Percentiles rank a stretch among this genome's conserved stretches.
Evolutionary conservation across 257 asterid species (phyloP).

Genomic region (Echites panduratus): DNA sequence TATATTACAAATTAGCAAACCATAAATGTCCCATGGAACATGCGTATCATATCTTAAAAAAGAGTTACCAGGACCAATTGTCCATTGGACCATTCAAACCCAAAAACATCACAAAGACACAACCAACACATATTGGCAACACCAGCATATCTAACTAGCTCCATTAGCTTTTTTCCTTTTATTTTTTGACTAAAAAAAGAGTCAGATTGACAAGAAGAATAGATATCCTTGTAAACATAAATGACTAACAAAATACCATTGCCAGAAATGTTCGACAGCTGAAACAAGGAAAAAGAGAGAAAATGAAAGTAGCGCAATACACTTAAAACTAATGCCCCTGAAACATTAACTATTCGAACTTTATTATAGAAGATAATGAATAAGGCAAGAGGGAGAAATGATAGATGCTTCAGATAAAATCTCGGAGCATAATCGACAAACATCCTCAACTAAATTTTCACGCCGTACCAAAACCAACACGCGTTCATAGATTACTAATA

Average conservation of each 20-base stretch:
- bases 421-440: background rate
- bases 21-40: background rate
- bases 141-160: background rate
- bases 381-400: background rate
- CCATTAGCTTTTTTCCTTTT: background rate
- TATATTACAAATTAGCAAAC: background rate
- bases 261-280: background rate
- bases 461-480: background rate
- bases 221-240: background rate
- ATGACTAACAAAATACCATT: background rate
- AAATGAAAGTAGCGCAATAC: background rate
- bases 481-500: background rate
- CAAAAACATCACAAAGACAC: background rate
- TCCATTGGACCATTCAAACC: background rate
- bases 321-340: background rate
- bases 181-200: no score
- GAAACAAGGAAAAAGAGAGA: background rate
- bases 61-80: background rate
- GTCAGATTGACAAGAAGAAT: background rate
- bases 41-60: background rate
- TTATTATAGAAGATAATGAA: background rate
- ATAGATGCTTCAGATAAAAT: background rate
- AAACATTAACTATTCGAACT: background rate
- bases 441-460: background rate
- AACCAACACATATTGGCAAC: background rate